Base-by-base conservation (phyloP, 2,329 filamentous ascomycete species). In the Coniochaeta sp. region DNA sequence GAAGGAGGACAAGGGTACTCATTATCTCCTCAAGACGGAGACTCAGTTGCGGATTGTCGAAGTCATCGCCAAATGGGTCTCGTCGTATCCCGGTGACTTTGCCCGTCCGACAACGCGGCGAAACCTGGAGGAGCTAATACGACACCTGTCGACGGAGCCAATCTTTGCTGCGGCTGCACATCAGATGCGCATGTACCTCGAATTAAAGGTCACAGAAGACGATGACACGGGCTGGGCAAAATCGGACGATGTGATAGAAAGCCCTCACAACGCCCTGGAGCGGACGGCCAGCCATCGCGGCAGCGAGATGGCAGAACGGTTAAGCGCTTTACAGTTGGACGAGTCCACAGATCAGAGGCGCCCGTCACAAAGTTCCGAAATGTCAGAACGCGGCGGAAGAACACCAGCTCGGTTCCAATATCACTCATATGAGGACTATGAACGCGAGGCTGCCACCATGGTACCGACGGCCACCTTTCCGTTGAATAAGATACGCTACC, bases 201-300 rank as follows among this genome's bases (percentile, higher is more conserved):
- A 93, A 54, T 80, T 82, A 57, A 81, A 79, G 61, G 87, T 92
- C 1, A 79, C 85, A 6, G 90, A 96, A 68, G 93, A 98, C 70
- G 95, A 98, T 68, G 93, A 99, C 70, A 89, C 89, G 0, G 87
- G 89, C 14, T 99, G 95, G 95, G 91, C 90, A n/a, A 90, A 87
- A 68, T 85, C 86, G 55, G 93, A 98, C 69, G 84, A 86, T 24
- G 79, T 85, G 31, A 62, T 67, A 59, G 64, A 67, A 44, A 24
- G 17, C 34, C 12, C 47, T 2, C 14, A 26, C 22, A 28, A n/a
- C 24, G 6, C 22, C 14, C 26, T 28, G 24, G 26, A 22, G 31
- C 22, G 12, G 11, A 22, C 31, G 22, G n/a, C 5, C 31, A 36
- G 54, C n/a, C 70, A 63, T 52, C 44, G 64, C 16, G 60, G 62